Conservation (phyloP, 1,139 yeast genomes). For the Scheffersomyces cryptocercus region DNA sequence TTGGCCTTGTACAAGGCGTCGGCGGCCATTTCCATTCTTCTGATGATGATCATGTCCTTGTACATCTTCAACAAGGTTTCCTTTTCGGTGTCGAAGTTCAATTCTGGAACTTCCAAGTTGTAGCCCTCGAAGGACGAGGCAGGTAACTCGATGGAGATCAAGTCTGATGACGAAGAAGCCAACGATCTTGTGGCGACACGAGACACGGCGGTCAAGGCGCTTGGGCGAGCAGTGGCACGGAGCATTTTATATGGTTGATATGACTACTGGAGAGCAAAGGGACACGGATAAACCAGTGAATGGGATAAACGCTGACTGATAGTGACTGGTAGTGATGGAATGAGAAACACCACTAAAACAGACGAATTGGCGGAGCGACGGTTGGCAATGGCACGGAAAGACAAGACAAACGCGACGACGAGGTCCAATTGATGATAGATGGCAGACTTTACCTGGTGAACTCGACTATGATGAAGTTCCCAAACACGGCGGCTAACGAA, state of each 20-base stretch:
- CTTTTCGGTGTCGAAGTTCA: conserved; percentile 77
- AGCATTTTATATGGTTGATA: conserved; percentile 13
- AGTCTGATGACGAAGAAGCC: conserved; percentile 39
- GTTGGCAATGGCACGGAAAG: too few species aligned
- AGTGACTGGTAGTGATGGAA: too few species aligned
- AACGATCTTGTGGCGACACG: conserved; percentile 27
- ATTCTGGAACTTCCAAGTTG: conserved; percentile 71
- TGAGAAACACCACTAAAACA: too few species aligned
- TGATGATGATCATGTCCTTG: conserved; percentile 89
- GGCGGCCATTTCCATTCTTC: conserved; percentile 99
- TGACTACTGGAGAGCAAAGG: neutral
- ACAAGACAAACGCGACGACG: too few species aligned
- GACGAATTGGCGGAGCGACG: too few species aligned
- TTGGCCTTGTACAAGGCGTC: conserved; percentile 98
- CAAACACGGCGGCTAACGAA: too few species aligned
- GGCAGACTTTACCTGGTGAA: too few species aligned
- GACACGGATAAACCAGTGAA: too few species aligned
- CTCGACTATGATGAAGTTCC: too few species aligned
- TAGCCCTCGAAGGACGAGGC: conserved; percentile 84
- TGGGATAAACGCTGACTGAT: too few species aligned
- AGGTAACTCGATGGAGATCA: conserved; percentile 63
- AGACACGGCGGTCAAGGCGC: conserved; percentile 13
- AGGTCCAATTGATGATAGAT: too few species aligned
- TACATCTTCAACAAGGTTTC: conserved; percentile 84
- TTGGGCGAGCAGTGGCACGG: conserved; percentile 23